Base-by-base conservation (phyloP, 306 rosid species). In the Vicia faba region DNA sequence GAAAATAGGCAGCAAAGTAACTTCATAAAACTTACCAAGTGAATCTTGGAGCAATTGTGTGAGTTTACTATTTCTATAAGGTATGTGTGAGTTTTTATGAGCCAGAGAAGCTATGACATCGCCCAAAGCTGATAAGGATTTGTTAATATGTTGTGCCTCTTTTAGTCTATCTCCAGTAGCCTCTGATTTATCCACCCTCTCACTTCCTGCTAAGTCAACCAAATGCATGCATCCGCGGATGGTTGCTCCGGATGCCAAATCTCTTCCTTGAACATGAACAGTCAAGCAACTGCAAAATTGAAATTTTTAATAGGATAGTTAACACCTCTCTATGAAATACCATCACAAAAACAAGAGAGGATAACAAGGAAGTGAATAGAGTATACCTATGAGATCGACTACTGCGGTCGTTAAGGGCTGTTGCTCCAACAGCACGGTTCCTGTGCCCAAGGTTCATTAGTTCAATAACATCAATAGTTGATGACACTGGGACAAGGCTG, bases 171-270 rank as follows among this genome's bases (percentile, higher is more conserved):
- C 99, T 65, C 99, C 99, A 1, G 97, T 93, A 62, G 87, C 99
- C 85, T 90, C 99, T 55, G 99, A 93, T 78, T 93, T 93, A 74
- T 93, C 89, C 14, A 93, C 99, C 75, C 99, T 93, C 72, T 93
- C 99, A 82, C 97, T 93, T 68, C 99, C 99, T 5, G 99, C 99
- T 63, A 93, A 82, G 80, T 93, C 99, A 74, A 93, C 99, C 56
- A 93, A 86, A 87, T 93, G 99, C 99, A 93, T 88, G 82, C 99
- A 90, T 50, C 99, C 99, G 11, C 96, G 96, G 61, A 90, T 81
- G 45, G 65, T 74, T 44, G 85, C 20, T 50, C 97, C 97, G 20
- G 97, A 82, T 29, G 97, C 72, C 85, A 90, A 85, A 84, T 93
- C 92, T 79, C 85, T 84, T 79, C 99, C 99, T 88, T 93, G 99